These are phyloP conservation scores for Aurantiochytrium sp. DNA, from an alignment of 108 stramenopile genomes.

Conservation along the genomic window DNA sequence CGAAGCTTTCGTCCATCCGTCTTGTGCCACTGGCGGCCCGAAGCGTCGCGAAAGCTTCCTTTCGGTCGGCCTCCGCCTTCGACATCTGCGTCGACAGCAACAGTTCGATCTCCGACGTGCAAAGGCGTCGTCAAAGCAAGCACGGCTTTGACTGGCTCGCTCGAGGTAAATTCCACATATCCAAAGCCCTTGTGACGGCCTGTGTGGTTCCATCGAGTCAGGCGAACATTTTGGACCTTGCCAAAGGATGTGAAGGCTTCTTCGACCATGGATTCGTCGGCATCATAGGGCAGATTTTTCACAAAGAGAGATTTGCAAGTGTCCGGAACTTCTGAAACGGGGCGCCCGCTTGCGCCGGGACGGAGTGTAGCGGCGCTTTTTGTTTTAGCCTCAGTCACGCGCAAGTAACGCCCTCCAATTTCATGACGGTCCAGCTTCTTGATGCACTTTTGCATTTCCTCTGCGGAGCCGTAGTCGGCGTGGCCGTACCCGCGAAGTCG, in stretches of 20 bases:
- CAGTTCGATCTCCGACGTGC: not conserved
- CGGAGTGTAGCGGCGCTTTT: constrained; percentile 19
- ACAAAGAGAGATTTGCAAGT: constrained; percentile 74
- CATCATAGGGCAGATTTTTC: constrained; percentile 78
- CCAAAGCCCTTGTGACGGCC: constrained; percentile 48
- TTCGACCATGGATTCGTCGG: constrained; percentile 66
- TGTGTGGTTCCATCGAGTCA: constrained; percentile 51
- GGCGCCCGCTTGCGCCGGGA: constrained; percentile 29
- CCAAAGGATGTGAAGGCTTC: constrained; percentile 51
- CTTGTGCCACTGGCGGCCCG: not conserved
- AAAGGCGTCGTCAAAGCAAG: not conserved
- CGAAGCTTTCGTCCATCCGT: not conserved
- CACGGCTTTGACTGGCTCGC: constrained; percentile 40
- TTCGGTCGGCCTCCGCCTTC: not conserved
- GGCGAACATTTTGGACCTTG: constrained; percentile 31
- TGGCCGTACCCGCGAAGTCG: constrained; percentile 84
- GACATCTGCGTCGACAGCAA: constrained; percentile 11
- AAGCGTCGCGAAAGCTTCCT: not conserved
- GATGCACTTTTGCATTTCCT: constrained; percentile 53
- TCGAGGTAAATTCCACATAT: constrained; percentile 45
- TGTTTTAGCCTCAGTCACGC: constrained; percentile 58
- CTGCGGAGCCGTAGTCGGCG: constrained; percentile 62
- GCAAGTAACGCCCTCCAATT: constrained; percentile 68
- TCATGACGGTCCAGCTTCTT: constrained; percentile 55
- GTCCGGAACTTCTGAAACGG: constrained; percentile 38